Percentiles rank a stretch among this genome's conserved stretches.
Conservation (phyloP, 148 eudicot species). For the Hydrangea macrophylla region DNA sequence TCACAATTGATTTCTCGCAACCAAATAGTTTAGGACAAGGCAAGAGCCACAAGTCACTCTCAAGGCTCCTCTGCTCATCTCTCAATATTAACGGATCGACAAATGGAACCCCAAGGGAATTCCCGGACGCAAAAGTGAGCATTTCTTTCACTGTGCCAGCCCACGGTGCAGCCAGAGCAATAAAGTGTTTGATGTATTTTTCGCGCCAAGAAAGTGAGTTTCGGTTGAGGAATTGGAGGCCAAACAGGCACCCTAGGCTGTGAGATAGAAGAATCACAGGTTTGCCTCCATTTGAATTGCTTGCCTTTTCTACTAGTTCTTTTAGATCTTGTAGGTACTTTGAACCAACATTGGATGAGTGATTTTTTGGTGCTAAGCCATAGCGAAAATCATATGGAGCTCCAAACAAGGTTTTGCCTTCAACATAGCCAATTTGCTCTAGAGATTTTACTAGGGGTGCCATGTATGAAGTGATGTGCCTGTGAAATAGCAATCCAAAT, state of each 20-base stretch:
- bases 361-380: conserved; percentile 70
- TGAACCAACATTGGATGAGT: conserved; percentile 44
- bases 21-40: conserved; percentile 55
- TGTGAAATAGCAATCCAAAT: conserved; percentile 24
- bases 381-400: no score
- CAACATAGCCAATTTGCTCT: conserved; percentile 54
- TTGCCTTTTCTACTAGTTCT: conserved; percentile 57
- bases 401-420: conserved; percentile 62
- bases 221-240: no score
- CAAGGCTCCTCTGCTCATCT: conserved; percentile 77
- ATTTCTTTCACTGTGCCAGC: conserved; percentile 74
- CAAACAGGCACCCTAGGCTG: conserved; percentile 75
- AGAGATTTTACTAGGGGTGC: no score
- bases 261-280: conserved; percentile 72
- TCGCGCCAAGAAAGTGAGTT: no score
- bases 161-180: conserved; percentile 83
- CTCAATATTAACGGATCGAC: conserved; percentile 74
- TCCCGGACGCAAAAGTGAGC: conserved; percentile 86
- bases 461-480: conserved; percentile 62
- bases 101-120: conserved; percentile 76
- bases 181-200: no score
- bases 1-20: conserved; percentile 55
- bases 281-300: conserved; percentile 47
- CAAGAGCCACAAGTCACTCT: conserved; percentile 86
- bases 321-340: conserved; percentile 66